These are phyloP conservation scores for Aspergillus sp. DNA, from an alignment of 2,329 filamentous ascomycete species.

Conservation along the genomic window DNA sequence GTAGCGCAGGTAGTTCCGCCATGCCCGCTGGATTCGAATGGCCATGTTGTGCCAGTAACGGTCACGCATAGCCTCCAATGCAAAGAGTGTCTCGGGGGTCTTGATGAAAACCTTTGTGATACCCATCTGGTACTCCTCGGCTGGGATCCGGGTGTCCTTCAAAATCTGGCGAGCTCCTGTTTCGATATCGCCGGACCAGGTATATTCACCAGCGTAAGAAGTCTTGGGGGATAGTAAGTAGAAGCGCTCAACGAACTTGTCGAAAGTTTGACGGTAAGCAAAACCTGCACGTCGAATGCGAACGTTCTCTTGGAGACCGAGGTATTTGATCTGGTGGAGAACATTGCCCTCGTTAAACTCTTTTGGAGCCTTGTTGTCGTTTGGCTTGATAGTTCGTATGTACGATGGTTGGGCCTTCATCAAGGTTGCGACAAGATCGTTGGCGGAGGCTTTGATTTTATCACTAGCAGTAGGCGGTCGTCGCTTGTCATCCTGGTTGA, in stretches of 20 bases:
- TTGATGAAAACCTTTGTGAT: constrained; percentile 98
- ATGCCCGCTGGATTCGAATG: constrained; percentile 92
- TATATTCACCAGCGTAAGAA: constrained; percentile 95
- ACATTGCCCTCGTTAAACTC: constrained; percentile 94
- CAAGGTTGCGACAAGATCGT: constrained; percentile 87
- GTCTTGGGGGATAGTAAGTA: constrained; percentile 92
- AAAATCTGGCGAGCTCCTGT: constrained; percentile 88
- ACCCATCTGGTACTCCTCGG: constrained; percentile 96
- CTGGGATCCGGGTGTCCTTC: constrained; percentile 92
- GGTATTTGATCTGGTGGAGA: constrained; percentile 96
- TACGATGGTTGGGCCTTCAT: constrained; percentile 98
- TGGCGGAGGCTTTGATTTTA: constrained; percentile 92
- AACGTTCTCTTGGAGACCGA: constrained; percentile 98
- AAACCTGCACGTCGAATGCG: constrained; percentile 95
- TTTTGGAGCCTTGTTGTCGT: constrained; percentile 94
- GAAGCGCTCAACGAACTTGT: constrained; percentile 97
- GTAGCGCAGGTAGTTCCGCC: constrained; percentile 93
- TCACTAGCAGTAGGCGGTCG: constrained; percentile 93
- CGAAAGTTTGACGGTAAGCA: constrained; percentile 93
- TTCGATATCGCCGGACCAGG: constrained; percentile 85
- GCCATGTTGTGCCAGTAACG: constrained; percentile 99
- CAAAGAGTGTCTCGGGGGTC: constrained; percentile 93
- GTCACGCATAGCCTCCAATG: constrained; percentile 95
- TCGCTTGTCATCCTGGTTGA: constrained; percentile 93
- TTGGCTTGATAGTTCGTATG: constrained; percentile 98